A percentile compares a stretch with the other conserved stretches of the same genome.
These are phyloP conservation scores for Psilocybe mexicana DNA, from an alignment of 1,284 basidiomycete genomes.

Conservation along the genomic window DNA sequence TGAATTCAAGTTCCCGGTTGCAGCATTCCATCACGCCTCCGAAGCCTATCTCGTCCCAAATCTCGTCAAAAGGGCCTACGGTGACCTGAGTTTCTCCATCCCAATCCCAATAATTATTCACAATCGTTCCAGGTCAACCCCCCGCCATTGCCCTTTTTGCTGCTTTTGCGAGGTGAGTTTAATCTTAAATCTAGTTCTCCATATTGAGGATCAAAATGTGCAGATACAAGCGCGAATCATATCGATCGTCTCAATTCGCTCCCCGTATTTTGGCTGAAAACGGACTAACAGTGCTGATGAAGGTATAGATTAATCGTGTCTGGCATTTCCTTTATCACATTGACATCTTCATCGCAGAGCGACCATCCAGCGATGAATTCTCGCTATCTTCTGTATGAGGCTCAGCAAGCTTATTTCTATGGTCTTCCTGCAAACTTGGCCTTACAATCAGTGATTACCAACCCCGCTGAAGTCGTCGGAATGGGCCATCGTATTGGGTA, in stretches of 20 bases:
- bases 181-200: background rate
- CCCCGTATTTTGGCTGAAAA: constrained; percentile 69
- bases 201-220: background rate
- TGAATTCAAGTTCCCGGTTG: constrained; percentile 81
- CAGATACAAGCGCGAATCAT: constrained; percentile 79
- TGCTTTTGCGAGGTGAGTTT: constrained; percentile 50
- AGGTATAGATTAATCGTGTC: constrained; percentile 39
- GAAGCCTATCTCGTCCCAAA: constrained; percentile 86
- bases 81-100: constrained; percentile 30
- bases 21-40: constrained; percentile 86
- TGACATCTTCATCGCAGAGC: constrained; percentile 45
- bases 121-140: constrained; percentile 40
- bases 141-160: constrained; percentile 84
- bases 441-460: constrained; percentile 68
- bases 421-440: constrained; percentile 65
- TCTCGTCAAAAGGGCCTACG: constrained; percentile 73
- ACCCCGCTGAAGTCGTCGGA: constrained; percentile 44
- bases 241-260: constrained; percentile 78
- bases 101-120: background rate
- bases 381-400: constrained; percentile 82
- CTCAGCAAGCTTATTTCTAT: constrained; percentile 85
- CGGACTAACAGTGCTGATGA: constrained; percentile 69
- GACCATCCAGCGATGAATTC: constrained; percentile 77
- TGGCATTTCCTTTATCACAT: background rate
- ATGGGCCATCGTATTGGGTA: constrained; percentile 50